phyloP scores from a whole-genome alignment of 2,329 filamentous ascomycete genomes.

The Calonectria pseudoturangicola region DNA sequence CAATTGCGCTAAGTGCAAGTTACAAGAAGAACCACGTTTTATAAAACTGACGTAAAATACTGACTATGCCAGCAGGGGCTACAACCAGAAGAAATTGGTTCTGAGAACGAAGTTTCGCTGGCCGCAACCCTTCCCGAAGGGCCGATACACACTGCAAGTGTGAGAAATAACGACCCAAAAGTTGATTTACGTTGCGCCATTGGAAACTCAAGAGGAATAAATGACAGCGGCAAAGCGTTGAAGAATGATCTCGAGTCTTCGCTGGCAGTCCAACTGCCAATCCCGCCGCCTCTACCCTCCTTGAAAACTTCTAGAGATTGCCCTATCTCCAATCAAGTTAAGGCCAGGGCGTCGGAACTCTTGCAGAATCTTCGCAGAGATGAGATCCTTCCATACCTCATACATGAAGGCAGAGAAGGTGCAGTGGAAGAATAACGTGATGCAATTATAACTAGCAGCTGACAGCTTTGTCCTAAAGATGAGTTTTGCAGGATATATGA shows the following conservation, averaged over 20 bases:
- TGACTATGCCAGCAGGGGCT: neutral
- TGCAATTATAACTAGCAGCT: neutral
- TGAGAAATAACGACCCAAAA: neutral
- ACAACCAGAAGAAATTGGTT: neutral
- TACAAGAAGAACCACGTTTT: neutral
- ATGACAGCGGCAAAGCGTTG: neutral
- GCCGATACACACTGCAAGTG: too few relatives aligned
- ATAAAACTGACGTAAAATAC: neutral
- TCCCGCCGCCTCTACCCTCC: neutral
- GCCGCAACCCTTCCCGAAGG: neutral
- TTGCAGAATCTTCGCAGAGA: neutral
- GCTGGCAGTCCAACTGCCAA: neutral
- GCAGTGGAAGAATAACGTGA: neutral
- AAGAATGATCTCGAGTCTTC: neutral
- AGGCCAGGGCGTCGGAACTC: neutral
- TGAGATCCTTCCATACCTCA: constrained; percentile 2
- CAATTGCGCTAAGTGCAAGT: neutral
- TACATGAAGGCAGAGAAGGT: constrained; percentile 13
- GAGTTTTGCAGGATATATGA: neutral
- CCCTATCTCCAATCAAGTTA: neutral
- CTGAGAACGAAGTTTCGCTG: neutral
- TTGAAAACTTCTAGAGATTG: too few relatives aligned
- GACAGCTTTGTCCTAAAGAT: neutral
- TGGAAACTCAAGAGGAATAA: neutral
- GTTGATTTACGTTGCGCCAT: neutral